phyloP scores from a whole-genome alignment of 805 yeast genomes.

The Myxozyma neglecta region DNA sequence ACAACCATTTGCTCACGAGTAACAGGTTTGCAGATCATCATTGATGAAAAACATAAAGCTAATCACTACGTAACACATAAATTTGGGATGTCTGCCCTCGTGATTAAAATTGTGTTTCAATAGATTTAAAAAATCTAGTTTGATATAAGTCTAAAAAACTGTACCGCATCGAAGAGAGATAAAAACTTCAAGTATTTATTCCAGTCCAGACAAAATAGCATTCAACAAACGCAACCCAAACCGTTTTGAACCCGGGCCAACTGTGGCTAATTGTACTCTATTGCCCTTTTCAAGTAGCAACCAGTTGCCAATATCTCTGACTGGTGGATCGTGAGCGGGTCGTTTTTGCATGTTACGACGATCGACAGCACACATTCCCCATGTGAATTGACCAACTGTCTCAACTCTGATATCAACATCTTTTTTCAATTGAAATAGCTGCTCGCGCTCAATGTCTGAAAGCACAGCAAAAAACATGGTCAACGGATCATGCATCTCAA shows the following conservation, averaged over 20 bases:
- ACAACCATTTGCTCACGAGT: no score
- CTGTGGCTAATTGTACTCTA: conserved; percentile 30
- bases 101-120: no score
- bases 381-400: conserved; percentile 43
- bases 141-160: no score
- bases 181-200: not conserved
- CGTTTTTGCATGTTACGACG: conserved; percentile 37
- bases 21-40: no score
- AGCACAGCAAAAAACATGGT: conserved; percentile 41
- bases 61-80: no score
- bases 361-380: conserved; percentile 43
- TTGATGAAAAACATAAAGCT: no score
- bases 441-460: conserved; percentile 12
- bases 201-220: conserved; percentile 19
- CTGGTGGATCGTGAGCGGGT: conserved; percentile 18
- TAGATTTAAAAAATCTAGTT: no score
- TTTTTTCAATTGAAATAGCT: conserved; percentile 19
- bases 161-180: no score
- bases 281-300: conserved; percentile 33
- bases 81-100: no score
- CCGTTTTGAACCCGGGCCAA: conserved; percentile 32
- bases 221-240: conserved; percentile 33
- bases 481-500: conserved; percentile 45
- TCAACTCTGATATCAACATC: conserved; percentile 44
- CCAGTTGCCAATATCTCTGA: conserved; percentile 34